Evolutionary conservation across 352 stramenopile species (phyloP), one percentile per base, ranked within the genome.

Genomic region (Thalassiosira sp.): DNA sequence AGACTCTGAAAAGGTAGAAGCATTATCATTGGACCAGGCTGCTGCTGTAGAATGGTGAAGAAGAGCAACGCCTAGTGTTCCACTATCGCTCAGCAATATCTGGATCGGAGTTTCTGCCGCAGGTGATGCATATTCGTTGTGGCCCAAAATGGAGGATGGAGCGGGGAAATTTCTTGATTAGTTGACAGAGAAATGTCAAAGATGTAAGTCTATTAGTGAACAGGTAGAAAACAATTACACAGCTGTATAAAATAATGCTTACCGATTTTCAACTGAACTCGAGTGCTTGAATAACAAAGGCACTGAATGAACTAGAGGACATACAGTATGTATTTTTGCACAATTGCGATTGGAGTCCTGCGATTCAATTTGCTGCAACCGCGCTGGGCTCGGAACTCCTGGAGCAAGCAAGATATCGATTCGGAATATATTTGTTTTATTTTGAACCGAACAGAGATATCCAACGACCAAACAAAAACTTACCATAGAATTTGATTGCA

Each of bases 401-500:
- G 27, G 24, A 6, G 40, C 35, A 24, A 42, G 18, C 33, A 24
- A 15, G 6, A 25, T 13, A 64, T 33, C 28, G 27, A 35, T 27
- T 2, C 3, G 22, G 5, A 2, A 69, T 31, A 33, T 20, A 5
- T 22, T 63, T 24, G 28, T 22, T 60, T 18, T 49, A n/a, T n/a
- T n/a, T n/a, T n/a, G n/a, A n/a, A n/a, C n/a, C n/a, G n/a, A n/a
- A n/a, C n/a, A n/a, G n/a, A n/a, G n/a, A n/a, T n/a, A n/a, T n/a
- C n/a, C n/a, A n/a, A n/a, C n/a, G n/a, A n/a, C 33, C n/a, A 43
- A 61, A 43, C 22, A 28, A 43, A 33, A 16, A 20, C 67, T 58
- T 31, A 76, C 67, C 76, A 59, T 88, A 88, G 63, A 88, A 84
- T 49, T 78, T 72, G 22, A 87, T 43, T 7, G 67, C 65, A 27